Conservation (phyloP, 2,329 filamentous ascomycete genomes). For the Rosellinia necatrix region DNA sequence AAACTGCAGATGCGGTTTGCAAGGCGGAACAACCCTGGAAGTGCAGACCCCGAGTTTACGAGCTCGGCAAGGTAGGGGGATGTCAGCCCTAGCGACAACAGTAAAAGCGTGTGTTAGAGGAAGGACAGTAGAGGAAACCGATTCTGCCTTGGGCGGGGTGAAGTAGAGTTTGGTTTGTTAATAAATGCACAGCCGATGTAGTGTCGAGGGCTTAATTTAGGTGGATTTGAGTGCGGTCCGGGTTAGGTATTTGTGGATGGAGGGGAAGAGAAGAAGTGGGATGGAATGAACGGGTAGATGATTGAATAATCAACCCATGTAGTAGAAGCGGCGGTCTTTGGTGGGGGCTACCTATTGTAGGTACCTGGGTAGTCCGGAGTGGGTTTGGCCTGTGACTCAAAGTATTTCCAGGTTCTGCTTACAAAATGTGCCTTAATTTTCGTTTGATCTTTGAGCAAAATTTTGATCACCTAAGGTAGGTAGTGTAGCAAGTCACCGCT, state of each 20-base stretch:
- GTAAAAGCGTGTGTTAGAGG: not conserved
- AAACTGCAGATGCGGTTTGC: not conserved
- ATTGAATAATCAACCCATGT: slow-evolving; percentile 21
- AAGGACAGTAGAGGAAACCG: not conserved
- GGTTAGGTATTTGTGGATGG: slow-evolving; percentile 21
- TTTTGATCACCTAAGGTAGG: not conserved
- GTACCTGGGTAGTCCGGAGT: not conserved
- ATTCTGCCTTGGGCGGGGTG: too few relatives aligned
- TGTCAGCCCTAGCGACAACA: not conserved
- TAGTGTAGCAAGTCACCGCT: too few relatives aligned
- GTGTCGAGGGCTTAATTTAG: slow-evolving; percentile 14
- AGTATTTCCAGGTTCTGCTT: not conserved
- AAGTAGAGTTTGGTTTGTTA: not conserved
- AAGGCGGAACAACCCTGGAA: not conserved
- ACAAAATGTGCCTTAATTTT: not conserved
- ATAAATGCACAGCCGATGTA: slow-evolving; percentile 14
- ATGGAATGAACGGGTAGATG: slow-evolving; percentile 21
- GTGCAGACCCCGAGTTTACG: not conserved
- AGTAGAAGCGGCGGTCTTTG: slow-evolving; percentile 8
- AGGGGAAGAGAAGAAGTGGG: slow-evolving; percentile 29
- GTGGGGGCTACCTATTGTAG: too few relatives aligned
- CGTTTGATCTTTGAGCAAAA: not conserved
- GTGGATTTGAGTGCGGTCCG: too few relatives aligned
- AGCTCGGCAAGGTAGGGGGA: not conserved
- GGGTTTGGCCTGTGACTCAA: not conserved